Conservation (phyloP, 225 moss, liverwort and hornwort species). For the Asterella californica region DNA sequence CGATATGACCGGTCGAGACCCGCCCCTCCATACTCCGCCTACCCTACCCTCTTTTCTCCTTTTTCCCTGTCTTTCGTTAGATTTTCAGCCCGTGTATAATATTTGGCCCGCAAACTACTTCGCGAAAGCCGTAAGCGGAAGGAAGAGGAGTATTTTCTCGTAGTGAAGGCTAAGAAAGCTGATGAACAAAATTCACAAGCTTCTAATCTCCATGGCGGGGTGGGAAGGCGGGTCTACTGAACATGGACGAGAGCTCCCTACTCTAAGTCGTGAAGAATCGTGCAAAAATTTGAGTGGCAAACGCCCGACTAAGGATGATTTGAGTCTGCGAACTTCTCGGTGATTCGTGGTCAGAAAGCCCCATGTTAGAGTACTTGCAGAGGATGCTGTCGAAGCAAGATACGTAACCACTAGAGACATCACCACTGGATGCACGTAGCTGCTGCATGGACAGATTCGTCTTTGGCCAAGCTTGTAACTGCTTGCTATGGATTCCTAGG, state of each 20-base stretch:
- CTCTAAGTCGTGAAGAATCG: neutral
- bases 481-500: too few species aligned
- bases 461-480: too few species aligned
- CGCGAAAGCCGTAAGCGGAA: neutral
- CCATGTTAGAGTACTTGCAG: too few species aligned
- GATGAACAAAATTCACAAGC: neutral
- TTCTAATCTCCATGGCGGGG: neutral
- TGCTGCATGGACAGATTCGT: too few species aligned
- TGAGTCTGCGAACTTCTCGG: too few species aligned
- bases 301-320: neutral
- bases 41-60: neutral
- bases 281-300: neutral
- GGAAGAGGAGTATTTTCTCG: neutral
- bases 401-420: too few species aligned
- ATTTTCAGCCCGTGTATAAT: neutral
- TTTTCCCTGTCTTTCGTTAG: too few species aligned
- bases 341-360: too few species aligned
- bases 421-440: too few species aligned
- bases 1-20: neutral
- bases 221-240: neutral
- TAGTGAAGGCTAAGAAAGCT: neutral
- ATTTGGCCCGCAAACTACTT: neutral
- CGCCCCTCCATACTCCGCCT: neutral
- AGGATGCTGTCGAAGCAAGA: too few species aligned
- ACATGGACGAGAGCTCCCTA: neutral